Base-by-base conservation (phyloP, 495 filamentous ascomycete species). In the Astrothelium macrocarpum region DNA sequence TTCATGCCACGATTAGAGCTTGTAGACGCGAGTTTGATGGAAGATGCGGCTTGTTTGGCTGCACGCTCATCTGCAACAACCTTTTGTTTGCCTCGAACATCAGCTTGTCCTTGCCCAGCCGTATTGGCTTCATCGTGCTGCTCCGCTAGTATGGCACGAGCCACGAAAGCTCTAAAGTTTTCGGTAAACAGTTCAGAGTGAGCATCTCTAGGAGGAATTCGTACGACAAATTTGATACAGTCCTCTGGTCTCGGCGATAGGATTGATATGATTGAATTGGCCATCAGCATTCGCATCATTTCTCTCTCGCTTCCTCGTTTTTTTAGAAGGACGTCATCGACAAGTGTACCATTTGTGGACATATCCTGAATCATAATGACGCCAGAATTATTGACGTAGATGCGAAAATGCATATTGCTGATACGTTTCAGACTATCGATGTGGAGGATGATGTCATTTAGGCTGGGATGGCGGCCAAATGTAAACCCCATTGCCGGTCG, bases 401-500 rank as follows among this genome's bases (percentile, higher is more conserved):
- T 95, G 36, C 90, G 85, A 72, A 96, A 98, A 70, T 98, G 94
- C 14, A 83, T 78, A 71, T 96, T 96, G 74, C 91, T 96, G 42
- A 97, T 78, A 23, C 85, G 81, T 60, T 75, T 82, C 60, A 78
- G 73, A 1, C 83, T 80, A 59, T 86, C 79, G 53, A 81, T 72
- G 23, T 77, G 73, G 2, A 76, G 70, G 36, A 86, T 76, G 34
- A 97, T 79, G 72, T 98, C 95, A 71, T 88, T 93, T 36, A 78
- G 78, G n/a, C 63, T 45, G 2, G 67, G 58, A 66, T 93, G 90
- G 46, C 94, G 85, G 26, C 94, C 94, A 73, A 98, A 97, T 28
- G 81, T 79, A 73, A 95, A 97, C 11, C 94, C 94, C 45, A 80
- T 69, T 0, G 69, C 46, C 2, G 85, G 81, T 62, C 87, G 79